Conservation (phyloP, 1,284 basidiomycete species). For the Tetrapyrgos nigripes region DNA sequence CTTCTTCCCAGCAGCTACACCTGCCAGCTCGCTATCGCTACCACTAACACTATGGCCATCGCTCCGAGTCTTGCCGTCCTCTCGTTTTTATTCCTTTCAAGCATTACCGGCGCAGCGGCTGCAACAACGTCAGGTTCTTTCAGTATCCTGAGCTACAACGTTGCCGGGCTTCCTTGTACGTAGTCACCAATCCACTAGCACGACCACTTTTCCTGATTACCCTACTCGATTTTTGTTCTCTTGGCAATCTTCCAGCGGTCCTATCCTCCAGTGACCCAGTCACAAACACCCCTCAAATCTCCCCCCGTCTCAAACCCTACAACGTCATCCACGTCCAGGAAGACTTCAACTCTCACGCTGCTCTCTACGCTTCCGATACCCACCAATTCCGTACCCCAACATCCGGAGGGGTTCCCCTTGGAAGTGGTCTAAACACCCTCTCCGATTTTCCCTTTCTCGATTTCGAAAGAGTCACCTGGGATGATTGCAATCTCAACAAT, state of each 20-base stretch:
- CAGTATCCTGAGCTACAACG: constrained; percentile 39
- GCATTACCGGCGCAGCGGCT: too few species aligned
- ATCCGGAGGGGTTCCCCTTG: constrained; percentile 41
- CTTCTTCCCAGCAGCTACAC: neutral
- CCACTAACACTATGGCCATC: too few species aligned
- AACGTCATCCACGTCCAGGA: constrained; percentile 46
- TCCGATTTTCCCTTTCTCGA: constrained; percentile 42
- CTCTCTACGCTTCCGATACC: constrained; percentile 39
- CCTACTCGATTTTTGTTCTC: neutral
- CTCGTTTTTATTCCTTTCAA: neutral
- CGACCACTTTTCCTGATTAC: too few species aligned
- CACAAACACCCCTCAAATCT: constrained; percentile 38
- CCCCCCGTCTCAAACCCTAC: constrained; percentile 35
- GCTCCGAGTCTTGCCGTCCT: neutral
- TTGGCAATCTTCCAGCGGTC: constrained; percentile 22
- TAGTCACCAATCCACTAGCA: too few species aligned
- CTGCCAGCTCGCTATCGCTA: neutral
- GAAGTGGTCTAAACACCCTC: constrained; percentile 45
- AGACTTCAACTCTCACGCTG: constrained; percentile 47
- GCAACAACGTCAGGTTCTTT: constrained; percentile 25
- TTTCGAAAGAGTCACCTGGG: constrained; percentile 40
- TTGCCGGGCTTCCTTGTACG: constrained; percentile 40
- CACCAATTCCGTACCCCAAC: constrained; percentile 43
- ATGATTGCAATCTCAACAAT: constrained; percentile 37
- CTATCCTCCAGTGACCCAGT: constrained; percentile 38